Percentiles rank a stretch among this genome's conserved stretches.
phyloP scores from a whole-genome alignment of 2,329 filamentous ascomycete species.

The Aspergillus carbonarius region DNA sequence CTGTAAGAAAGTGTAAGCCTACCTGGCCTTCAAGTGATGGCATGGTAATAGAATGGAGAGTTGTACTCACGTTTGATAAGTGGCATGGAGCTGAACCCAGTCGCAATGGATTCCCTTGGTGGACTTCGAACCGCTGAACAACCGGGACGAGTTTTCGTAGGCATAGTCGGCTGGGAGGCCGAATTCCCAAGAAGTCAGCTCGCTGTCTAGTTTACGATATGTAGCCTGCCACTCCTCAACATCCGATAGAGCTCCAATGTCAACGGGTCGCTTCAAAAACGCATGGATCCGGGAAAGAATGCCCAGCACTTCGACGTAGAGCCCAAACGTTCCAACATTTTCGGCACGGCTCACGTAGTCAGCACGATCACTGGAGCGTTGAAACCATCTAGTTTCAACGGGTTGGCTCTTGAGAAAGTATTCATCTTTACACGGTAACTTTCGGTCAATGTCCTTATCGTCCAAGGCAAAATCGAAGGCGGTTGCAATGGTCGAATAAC shows the following conservation, averaged over 20 bases:
- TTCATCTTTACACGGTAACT: slow-evolving; percentile 82
- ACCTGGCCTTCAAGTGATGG: neutral
- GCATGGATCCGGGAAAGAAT: slow-evolving; percentile 85
- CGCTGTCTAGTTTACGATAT: slow-evolving; percentile 80
- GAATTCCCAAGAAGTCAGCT: slow-evolving; percentile 79
- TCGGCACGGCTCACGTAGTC: slow-evolving; percentile 72
- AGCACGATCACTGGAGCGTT: slow-evolving; percentile 51
- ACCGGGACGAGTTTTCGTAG: slow-evolving; percentile 67
- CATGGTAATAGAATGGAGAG: neutral
- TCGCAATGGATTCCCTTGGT: slow-evolving; percentile 73
- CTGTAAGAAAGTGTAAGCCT: slow-evolving; percentile 37
- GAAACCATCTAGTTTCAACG: slow-evolving; percentile 82
- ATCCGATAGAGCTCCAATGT: slow-evolving; percentile 79
- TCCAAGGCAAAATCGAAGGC: slow-evolving; percentile 89
- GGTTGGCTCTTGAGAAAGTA: slow-evolving; percentile 79
- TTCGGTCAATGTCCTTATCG: slow-evolving; percentile 85
- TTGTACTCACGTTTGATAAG: slow-evolving; percentile 71
- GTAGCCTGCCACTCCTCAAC: slow-evolving; percentile 87
- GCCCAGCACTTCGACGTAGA: slow-evolving; percentile 85
- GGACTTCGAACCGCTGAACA: slow-evolving; percentile 66
- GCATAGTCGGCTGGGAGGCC: slow-evolving; percentile 79
- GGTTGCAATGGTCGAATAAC: slow-evolving; percentile 86
- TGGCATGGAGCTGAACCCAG: slow-evolving; percentile 88
- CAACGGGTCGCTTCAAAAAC: slow-evolving; percentile 84
- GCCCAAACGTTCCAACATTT: slow-evolving; percentile 82